Evolutionary conservation across 306 rosid species (phyloP).

Genomic region (Trifolium subterraneum): DNA sequence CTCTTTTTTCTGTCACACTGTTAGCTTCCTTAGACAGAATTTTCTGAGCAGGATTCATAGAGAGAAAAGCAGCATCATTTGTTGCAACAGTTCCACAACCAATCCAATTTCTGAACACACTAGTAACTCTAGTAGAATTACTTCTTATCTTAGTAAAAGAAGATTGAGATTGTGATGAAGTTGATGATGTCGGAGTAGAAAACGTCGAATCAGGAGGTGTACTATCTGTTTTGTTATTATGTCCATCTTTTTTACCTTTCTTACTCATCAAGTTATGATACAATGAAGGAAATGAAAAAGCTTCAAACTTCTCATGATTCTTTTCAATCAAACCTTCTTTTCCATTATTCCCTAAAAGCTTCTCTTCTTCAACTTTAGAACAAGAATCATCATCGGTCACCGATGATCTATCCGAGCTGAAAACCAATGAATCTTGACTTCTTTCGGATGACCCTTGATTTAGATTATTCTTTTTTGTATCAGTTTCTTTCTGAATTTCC

Average conservation of each 20-base stretch:
- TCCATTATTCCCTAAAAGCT: slow-evolving; percentile 25
- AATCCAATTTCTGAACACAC: slow-evolving; percentile 62
- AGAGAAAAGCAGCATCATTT: slow-evolving; percentile 53
- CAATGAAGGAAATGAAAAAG: slow-evolving; percentile 45
- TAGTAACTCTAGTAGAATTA: slow-evolving; percentile 59
- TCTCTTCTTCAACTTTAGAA: slow-evolving; percentile 53
- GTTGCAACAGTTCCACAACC: slow-evolving; percentile 62
- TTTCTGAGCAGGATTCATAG: slow-evolving; percentile 36
- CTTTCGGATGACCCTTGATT: slow-evolving; percentile 54
- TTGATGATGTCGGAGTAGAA: slow-evolving; percentile 49
- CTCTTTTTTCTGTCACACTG: neutral
- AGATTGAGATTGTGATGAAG: slow-evolving; percentile 37
- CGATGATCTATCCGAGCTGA: slow-evolving; percentile 61
- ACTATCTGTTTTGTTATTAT: slow-evolving; percentile 36
- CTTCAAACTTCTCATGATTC: slow-evolving; percentile 38
- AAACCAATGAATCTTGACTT: slow-evolving; percentile 56
- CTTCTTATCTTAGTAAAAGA: slow-evolving; percentile 55
- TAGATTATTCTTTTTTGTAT: slow-evolving; percentile 37
- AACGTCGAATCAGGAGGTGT: slow-evolving; percentile 47
- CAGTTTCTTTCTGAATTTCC: slow-evolving; percentile 31
- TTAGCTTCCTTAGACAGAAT: slow-evolving; percentile 4
- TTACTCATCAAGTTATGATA: slow-evolving; percentile 45
- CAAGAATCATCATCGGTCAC: slow-evolving; percentile 57
- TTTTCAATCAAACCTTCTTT: slow-evolving; percentile 36
- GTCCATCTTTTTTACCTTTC: slow-evolving; percentile 41